Evolutionary conservation across 768 basidiomycete genomes (phyloP).

Genomic region (Ramaria rubella): DNA sequence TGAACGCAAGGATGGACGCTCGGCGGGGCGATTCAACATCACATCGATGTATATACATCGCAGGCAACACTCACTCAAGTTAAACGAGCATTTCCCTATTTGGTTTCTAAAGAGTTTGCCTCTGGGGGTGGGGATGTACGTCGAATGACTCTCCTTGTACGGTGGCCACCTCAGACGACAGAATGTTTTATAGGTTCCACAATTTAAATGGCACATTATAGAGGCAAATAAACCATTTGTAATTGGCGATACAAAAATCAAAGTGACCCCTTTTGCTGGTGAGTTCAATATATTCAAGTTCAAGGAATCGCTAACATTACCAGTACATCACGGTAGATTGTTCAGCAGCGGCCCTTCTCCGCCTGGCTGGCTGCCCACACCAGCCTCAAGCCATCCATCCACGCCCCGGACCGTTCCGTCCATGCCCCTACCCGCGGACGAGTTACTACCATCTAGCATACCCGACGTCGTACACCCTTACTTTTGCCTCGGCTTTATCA

Average conservation of each 20-base stretch:
- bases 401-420: constrained; percentile 29
- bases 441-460: background rate
- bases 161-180: background rate
- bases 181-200: constrained; percentile 52
- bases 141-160: constrained; percentile 1
- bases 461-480: constrained; percentile 43
- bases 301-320: constrained; percentile 3
- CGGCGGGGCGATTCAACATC: constrained; percentile 50
- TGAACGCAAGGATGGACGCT: constrained; percentile 63
- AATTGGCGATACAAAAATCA: constrained; percentile 56
- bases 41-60: constrained; percentile 72
- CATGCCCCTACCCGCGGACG: constrained; percentile 14
- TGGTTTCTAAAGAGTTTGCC: constrained; percentile 66
- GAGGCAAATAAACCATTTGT: constrained; percentile 61
- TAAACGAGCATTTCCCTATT: constrained; percentile 71
- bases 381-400: constrained; percentile 30
- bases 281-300: constrained; percentile 17
- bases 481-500: constrained; percentile 61
- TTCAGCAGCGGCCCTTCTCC: constrained; percentile 40
- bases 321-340: constrained; percentile 70
- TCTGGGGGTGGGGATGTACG: constrained; percentile 75
- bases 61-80: constrained; percentile 59
- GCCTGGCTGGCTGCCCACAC: constrained; percentile 36
- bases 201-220: constrained; percentile 79
- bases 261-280: constrained; percentile 64